These are phyloP conservation scores for Penicillium longicatenatum DNA, from an alignment of 495 filamentous ascomycete species.

Conservation along the genomic window DNA sequence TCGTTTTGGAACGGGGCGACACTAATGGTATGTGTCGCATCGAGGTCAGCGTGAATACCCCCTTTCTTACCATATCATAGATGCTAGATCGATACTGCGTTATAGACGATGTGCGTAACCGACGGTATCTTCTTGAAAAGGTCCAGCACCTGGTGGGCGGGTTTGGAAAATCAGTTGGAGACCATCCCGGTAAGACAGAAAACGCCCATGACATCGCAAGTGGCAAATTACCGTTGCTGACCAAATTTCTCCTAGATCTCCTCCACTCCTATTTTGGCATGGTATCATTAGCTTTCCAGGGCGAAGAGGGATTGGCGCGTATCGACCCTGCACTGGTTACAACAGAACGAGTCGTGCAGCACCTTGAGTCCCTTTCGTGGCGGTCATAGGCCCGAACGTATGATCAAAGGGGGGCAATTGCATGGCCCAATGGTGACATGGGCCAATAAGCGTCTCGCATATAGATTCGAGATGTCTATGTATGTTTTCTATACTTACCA, in stretches of 20 bases:
- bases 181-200: slow-evolving; percentile 62
- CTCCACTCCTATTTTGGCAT: slow-evolving; percentile 90
- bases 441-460: slow-evolving; percentile 6
- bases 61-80: slow-evolving; percentile 35
- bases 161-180: slow-evolving; percentile 80
- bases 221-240: slow-evolving; percentile 15
- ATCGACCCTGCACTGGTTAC: slow-evolving; percentile 74
- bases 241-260: slow-evolving; percentile 56
- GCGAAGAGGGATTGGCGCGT: slow-evolving; percentile 57
- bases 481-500: not conserved
- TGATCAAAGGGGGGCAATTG: not conserved
- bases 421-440: slow-evolving; percentile 2
- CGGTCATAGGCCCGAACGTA: slow-evolving; percentile 11
- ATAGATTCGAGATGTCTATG: slow-evolving; percentile 2
- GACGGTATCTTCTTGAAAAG: slow-evolving; percentile 79
- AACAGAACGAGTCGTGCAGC: slow-evolving; percentile 47
- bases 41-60: not conserved
- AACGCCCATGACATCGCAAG: not conserved
- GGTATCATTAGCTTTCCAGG: slow-evolving; percentile 69
- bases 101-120: slow-evolving; percentile 59
- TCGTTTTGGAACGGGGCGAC: slow-evolving; percentile 84
- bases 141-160: slow-evolving; percentile 92
- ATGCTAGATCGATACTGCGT: slow-evolving; percentile 66
- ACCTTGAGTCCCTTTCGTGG: slow-evolving; percentile 47
- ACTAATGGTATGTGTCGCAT: slow-evolving; percentile 52